Conservation (phyloP, 331 rosid species). For the Pyrus hybrid region DNA sequence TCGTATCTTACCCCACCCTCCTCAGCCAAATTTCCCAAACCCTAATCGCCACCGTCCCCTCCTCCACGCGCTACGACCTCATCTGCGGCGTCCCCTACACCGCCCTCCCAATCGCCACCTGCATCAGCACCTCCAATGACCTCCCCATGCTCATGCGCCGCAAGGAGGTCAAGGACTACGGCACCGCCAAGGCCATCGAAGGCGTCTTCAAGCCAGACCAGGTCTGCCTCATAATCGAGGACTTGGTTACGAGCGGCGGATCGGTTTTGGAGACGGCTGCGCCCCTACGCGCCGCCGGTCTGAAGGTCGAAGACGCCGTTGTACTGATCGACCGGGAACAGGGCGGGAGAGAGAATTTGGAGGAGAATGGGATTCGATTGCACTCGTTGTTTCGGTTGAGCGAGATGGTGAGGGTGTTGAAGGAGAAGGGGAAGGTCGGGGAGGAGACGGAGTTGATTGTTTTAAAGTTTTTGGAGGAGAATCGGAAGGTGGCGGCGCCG, state of each 20-base stretch:
- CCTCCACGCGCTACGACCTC: slow-evolving; percentile 41
- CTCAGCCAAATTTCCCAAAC: slow-evolving; percentile 65
- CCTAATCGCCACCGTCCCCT: slow-evolving; percentile 44
- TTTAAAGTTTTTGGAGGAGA: slow-evolving; percentile 54
- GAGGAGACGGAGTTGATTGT: slow-evolving; percentile 51
- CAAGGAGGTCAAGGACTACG: slow-evolving; percentile 89
- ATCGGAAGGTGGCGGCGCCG: slow-evolving; percentile 52
- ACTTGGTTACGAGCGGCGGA: slow-evolving; percentile 73
- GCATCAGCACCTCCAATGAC: slow-evolving; percentile 38
- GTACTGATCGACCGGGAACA: slow-evolving; percentile 83
- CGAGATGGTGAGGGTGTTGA: slow-evolving; percentile 78
- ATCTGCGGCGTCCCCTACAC: slow-evolving; percentile 87
- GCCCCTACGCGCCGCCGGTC: slow-evolving; percentile 59
- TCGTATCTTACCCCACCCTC: slow-evolving; percentile 66
- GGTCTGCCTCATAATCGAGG: slow-evolving; percentile 74
- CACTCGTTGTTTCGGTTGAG: slow-evolving; percentile 63
- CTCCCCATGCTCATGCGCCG: slow-evolving; percentile 89
- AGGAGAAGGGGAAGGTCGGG: slow-evolving; percentile 56
- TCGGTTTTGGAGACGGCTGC: slow-evolving; percentile 72
- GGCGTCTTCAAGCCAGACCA: slow-evolving; percentile 50
- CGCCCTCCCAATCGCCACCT: slow-evolving; percentile 84
- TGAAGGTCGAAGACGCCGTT: slow-evolving; percentile 66
- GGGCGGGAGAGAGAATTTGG: slow-evolving; percentile 85
- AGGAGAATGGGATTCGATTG: slow-evolving; percentile 61
- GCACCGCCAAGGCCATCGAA: slow-evolving; percentile 75